Conservation (phyloP, 306 rosid genomes). For the Vigna mungo region DNA sequence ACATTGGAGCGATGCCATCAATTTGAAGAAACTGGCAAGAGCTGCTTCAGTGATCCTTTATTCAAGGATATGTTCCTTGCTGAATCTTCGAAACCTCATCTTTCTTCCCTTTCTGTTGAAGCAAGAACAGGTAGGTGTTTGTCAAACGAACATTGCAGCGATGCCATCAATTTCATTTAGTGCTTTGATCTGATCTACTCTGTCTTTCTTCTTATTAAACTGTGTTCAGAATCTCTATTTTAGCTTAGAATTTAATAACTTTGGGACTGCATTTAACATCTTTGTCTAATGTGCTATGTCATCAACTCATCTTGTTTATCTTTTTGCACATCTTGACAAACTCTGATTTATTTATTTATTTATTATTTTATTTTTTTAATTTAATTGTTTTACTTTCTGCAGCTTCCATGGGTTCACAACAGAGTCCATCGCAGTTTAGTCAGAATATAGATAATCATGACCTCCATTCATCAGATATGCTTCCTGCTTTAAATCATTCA, state of each 20-base stretch:
- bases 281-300: conserved; percentile 11
- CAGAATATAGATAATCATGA: conserved; percentile 75
- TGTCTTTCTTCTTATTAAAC: conserved; percentile 33
- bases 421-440: conserved; percentile 76
- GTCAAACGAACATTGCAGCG: too few species aligned
- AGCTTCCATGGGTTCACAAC: conserved; percentile 83
- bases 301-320: conserved; percentile 21
- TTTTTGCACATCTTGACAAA: conserved; percentile 4
- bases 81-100: conserved; percentile 68
- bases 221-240: conserved; percentile 21
- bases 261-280: neutral
- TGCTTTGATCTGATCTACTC: conserved; percentile 25
- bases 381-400: conserved; percentile 49
- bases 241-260: conserved; percentile 36
- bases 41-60: conserved; percentile 84
- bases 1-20: conserved; percentile 82
- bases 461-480: conserved; percentile 63
- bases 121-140: conserved; percentile 72
- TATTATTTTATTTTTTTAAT: neutral
- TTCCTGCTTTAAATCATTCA: conserved; percentile 60
- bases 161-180: neutral
- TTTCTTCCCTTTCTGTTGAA: conserved; percentile 67
- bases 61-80: conserved; percentile 74
- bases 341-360: conserved; percentile 20
- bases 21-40: conserved; percentile 86